A percentile compares a stretch with the other conserved stretches of the same genome.
Evolutionary conservation across 176 grass and related monocot species (phyloP).

Genomic region (Ampelocalamus luodianensis): DNA sequence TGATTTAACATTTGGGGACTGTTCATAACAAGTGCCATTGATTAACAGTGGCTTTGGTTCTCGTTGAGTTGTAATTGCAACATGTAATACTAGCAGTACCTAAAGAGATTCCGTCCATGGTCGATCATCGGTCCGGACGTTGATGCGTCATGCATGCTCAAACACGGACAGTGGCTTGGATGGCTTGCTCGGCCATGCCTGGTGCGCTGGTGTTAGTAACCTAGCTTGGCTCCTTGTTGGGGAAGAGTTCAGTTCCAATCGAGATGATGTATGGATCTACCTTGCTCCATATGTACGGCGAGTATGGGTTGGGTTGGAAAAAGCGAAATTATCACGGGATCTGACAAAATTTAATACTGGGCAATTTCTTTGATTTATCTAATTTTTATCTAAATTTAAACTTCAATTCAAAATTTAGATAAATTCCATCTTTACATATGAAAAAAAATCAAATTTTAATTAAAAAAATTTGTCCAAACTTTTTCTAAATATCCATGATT

Average conservation of each 20-base stretch:
- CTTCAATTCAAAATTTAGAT: too few species aligned
- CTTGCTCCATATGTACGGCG: not conserved
- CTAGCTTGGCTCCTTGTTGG: not conserved
- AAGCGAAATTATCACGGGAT: too few species aligned
- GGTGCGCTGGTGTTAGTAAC: not conserved
- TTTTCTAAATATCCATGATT: too few species aligned
- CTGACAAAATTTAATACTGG: too few species aligned
- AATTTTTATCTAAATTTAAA: too few species aligned
- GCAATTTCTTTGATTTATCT: too few species aligned
- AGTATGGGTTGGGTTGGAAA: constrained; percentile 4
- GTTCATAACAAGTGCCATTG: not conserved
- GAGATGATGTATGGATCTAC: constrained; percentile 3
- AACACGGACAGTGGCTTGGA: not conserved
- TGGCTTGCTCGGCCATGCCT: not conserved
- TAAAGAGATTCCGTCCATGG: not conserved
- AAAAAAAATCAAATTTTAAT: too few species aligned
- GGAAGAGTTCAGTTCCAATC: not conserved
- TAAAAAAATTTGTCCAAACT: too few species aligned
- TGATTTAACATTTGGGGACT: not conserved
- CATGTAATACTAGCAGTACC: not conserved
- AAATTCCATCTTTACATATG: too few species aligned
- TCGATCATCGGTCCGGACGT: not conserved
- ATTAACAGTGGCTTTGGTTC: not conserved
- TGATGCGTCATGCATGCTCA: not conserved
- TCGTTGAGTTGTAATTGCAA: not conserved